Base-by-base conservation (phyloP, 257 asterid species). In the Nicotiana undulata region DNA sequence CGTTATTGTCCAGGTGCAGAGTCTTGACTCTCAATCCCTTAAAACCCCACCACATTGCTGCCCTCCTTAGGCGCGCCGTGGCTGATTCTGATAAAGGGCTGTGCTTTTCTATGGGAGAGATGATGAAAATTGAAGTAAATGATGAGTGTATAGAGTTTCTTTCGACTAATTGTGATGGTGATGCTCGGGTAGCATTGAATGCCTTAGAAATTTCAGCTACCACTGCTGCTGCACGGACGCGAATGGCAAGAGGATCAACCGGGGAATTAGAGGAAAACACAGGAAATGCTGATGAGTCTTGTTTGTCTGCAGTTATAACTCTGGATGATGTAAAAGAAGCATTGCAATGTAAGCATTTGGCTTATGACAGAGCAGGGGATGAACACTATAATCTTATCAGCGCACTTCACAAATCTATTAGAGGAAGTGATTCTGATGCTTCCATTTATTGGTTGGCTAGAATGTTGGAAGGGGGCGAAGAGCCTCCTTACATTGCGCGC, bases 381-480 rank as follows among this genome's bases (percentile, higher is more conserved):
- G 96, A 94, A 83, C 98, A 94, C 52, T 94, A 90, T 86, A 93
- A 94, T 83, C 84, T 90, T 26, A 93, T 93, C 55, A 91, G 97
- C 28, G 95, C 98, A 0, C 95, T 94, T 26, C 97, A 91, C 83
- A 94, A 94, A 83, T 94, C 98, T 5, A 93, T 93, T 94, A 85
- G 98, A 49, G 98, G 98, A 13, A 88, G 95, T 49, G 97, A 92
- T 44, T 86, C 96, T 0, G 82, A 91, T 34, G 98, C 98, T 12
- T 86, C 98, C 0, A 87, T 93, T 9, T 94, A 94, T 84, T 94
- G 97, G 98, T 85, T 94, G 13, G 94, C 92, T 0, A 86, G 98
- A 52, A 94, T 93, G 97, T 80, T 94, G n/a, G 90, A 90, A 86
- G 98, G 98, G 66, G 98, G 98, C 10, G 97, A 94, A 77, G 86